A percentile compares a stretch with the other conserved stretches of the same genome.
These are phyloP conservation scores for Hericium alpestre DNA, from an alignment of 768 basidiomycete genomes.

Conservation along the genomic window DNA sequence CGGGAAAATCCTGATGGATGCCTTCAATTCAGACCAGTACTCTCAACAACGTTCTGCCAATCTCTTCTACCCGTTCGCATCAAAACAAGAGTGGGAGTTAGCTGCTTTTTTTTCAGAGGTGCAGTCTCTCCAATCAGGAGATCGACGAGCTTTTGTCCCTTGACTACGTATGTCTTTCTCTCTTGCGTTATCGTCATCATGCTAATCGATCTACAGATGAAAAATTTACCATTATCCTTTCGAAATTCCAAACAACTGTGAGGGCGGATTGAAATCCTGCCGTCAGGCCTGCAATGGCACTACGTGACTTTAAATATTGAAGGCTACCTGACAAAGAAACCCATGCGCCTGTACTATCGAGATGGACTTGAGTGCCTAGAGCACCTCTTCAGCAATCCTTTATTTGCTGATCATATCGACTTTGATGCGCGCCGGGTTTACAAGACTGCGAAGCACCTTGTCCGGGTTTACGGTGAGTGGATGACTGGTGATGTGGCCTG, in stretches of 20 bases:
- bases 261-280: conserved; percentile 11
- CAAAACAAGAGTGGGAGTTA: not conserved
- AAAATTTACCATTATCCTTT: not conserved
- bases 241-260: conserved; percentile 7
- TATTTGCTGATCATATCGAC: conserved; percentile 14
- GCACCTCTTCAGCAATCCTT: conserved; percentile 17
- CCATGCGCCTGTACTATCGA: conserved; percentile 15
- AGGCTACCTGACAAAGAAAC: conserved; percentile 8
- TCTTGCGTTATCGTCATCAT: too few relatives aligned
- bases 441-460: conserved; percentile 2
- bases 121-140: not conserved
- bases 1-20: not conserved
- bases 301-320: conserved; percentile 3
- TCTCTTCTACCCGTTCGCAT: too few relatives aligned
- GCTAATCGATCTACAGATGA: not conserved
- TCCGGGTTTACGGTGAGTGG: conserved; percentile 17
- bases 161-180: too few relatives aligned
- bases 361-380: conserved; percentile 20
- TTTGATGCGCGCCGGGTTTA: conserved; percentile 15
- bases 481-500: conserved; percentile 16
- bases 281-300: conserved; percentile 15
- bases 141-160: too few relatives aligned
- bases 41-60: not conserved
- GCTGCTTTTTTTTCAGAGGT: not conserved
- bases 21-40: not conserved